Base-by-base conservation (phyloP, 2,329 filamentous ascomycete species). In the Trichoderma atroviride region DNA sequence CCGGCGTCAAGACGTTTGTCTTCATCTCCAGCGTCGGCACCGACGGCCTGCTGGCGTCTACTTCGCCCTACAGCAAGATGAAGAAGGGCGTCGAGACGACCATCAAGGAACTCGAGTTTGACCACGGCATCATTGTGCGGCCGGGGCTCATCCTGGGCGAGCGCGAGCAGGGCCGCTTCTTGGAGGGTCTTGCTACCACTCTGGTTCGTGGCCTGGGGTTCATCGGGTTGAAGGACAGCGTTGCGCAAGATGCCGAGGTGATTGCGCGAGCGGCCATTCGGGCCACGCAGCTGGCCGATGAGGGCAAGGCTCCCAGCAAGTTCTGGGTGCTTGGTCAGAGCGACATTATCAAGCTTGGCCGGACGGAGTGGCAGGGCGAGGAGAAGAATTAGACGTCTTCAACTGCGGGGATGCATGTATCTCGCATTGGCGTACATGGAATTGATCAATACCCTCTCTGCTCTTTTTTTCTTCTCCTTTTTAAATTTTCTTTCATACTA, bases 81-180 rank as follows among this genome's bases (percentile, higher is more conserved):
- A 97, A 97, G 84, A 89, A 88, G 29, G 92, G 96, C 74, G 88
- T 97, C 52, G 95, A 98, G 79, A 91, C 96, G 40, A 84, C 88
- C 19, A 86, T 97, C 70, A 87, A 88, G 77, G 87, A 81, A 53
- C 81, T 95, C 4, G 90, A 83, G 5, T 97, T 97, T 76, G 91
- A 94, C 61, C 88, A 92, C 73, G 90, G 89, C 5, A 86, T 97
- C 68, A 90, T 97, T 66, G 60, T 91, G 27, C 80, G 89, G 56
- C 94, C 94, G 0, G 94, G 92, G 0, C 72, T 94, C 71, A 92
- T 97, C 74, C 79, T 94, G 2, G 94, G 94, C 3, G 78, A 87
- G 19, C 85, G 94, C 68, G 85, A 91, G 74, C 84, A 89, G 70
- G 83, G 83, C 63, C 85, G 91, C 63, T 78, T 84, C 0, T 79